phyloP scores from a whole-genome alignment of 106 monocot species.

The Dendrobium catenatum region DNA sequence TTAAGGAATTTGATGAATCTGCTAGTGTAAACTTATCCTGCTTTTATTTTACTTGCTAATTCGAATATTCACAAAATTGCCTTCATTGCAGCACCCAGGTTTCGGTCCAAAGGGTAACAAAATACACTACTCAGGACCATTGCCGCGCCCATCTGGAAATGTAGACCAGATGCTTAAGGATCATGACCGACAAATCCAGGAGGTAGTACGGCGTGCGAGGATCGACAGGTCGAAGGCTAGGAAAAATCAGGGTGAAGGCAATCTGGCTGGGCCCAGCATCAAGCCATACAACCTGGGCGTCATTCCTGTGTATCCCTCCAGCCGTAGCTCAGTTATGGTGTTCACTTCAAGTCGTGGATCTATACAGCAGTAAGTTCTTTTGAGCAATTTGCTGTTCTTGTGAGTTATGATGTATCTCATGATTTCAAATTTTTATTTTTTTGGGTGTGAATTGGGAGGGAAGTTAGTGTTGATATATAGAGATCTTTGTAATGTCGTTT shows the following conservation, averaged over 20 bases:
- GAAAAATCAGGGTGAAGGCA: conserved; percentile 33
- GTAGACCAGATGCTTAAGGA: conserved; percentile 86
- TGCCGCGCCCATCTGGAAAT: conserved; percentile 48
- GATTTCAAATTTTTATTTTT: neutral
- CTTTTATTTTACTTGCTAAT: too few species aligned
- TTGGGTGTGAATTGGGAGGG: neutral
- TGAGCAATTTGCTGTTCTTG: too few species aligned
- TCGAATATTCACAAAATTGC: neutral
- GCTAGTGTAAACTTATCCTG: too few species aligned
- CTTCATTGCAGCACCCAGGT: conserved; percentile 21
- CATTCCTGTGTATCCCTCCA: conserved; percentile 55
- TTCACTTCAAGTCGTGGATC: conserved; percentile 36
- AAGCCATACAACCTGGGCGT: conserved; percentile 36
- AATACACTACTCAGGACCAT: conserved; percentile 80
- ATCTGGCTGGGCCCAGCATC: conserved; percentile 21
- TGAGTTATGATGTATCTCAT: neutral
- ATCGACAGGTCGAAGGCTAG: conserved; percentile 45
- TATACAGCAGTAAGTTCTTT: neutral
- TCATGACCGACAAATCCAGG: conserved; percentile 78
- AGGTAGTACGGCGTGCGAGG: conserved; percentile 54
- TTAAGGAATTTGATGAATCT: too few species aligned
- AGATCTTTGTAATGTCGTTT: too few species aligned
- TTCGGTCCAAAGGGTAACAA: conserved; percentile 45
- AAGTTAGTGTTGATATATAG: neutral
- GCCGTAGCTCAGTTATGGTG: conserved; percentile 28